Conservation (phyloP, 352 stramenopile genomes). For the Globisporangium abappressorium region DNA sequence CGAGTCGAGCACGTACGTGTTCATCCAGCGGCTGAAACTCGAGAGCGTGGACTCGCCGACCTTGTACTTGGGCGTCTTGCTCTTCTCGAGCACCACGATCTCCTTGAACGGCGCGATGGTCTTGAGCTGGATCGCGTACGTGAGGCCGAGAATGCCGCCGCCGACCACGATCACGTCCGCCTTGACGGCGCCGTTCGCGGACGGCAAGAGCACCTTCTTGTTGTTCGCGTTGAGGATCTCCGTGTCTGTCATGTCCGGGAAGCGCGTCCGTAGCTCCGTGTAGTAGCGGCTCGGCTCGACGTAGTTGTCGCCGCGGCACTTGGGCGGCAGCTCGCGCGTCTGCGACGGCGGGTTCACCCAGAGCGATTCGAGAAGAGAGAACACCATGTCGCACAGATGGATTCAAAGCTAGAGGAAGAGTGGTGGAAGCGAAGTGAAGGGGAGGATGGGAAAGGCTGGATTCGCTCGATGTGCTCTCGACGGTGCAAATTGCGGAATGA, state of each 20-base stretch:
- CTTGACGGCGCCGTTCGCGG: background rate
- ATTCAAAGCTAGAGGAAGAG: background rate
- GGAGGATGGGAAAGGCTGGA: background rate
- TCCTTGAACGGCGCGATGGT: background rate
- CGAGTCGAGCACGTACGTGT: constrained; percentile 5
- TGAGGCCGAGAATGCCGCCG: background rate
- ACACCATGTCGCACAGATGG: background rate
- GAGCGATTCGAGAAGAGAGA: background rate
- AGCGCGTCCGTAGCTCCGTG: background rate
- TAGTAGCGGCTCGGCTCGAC: constrained; percentile 1
- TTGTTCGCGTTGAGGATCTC: constrained; percentile 5
- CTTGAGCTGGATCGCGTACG: constrained; percentile 6
- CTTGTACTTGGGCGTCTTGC: constrained; percentile 1
- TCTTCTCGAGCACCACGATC: constrained; percentile 6
- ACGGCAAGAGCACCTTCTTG: background rate
- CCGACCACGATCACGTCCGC: constrained; percentile 2
- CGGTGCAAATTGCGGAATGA: background rate
- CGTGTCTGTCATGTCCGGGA: constrained; percentile 2
- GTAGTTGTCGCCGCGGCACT: background rate
- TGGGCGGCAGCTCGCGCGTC: background rate
- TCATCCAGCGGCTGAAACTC: constrained; percentile 3
- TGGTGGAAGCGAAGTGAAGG: background rate
- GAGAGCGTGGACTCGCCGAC: constrained; percentile 4
- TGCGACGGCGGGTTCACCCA: background rate
- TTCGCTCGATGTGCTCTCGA: background rate